Evolutionary conservation across 176 grass and related monocot genomes (phyloP).

Genomic region (Bolboschoenus planiculmis): DNA sequence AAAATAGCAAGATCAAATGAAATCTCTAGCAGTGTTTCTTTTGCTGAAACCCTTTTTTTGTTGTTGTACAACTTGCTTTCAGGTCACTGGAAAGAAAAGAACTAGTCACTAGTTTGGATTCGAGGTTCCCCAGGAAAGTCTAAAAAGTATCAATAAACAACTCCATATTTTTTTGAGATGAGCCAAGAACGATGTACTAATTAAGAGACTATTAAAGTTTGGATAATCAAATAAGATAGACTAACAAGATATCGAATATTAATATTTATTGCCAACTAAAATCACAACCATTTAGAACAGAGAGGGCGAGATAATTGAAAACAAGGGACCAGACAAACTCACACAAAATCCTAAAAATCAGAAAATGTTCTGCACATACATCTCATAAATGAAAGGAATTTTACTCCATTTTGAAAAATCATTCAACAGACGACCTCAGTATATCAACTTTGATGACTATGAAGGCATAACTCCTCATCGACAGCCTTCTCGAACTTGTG

Average conservation of each 20-base stretch:
- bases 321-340: background rate
- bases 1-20: too few species aligned
- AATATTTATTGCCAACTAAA: background rate
- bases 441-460: background rate
- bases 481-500: background rate
- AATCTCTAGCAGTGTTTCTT: too few species aligned
- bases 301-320: background rate
- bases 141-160: too few species aligned
- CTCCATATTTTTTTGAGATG: too few species aligned
- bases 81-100: too few species aligned
- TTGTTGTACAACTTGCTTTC: too few species aligned
- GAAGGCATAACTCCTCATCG: background rate
- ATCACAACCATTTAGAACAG: background rate
- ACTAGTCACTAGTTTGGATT: too few species aligned
- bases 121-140: too few species aligned
- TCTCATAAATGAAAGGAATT: background rate
- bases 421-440: background rate
- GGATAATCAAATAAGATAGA: background rate
- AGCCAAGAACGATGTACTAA: background rate
- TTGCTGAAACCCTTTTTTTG: too few species aligned
- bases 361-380: background rate
- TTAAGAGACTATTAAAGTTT: background rate
- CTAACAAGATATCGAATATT: background rate
- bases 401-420: background rate
- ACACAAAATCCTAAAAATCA: background rate